These are phyloP conservation scores for Globisporangium iwayamae DNA, from an alignment of 352 stramenopile genomes.

Conservation along the genomic window DNA sequence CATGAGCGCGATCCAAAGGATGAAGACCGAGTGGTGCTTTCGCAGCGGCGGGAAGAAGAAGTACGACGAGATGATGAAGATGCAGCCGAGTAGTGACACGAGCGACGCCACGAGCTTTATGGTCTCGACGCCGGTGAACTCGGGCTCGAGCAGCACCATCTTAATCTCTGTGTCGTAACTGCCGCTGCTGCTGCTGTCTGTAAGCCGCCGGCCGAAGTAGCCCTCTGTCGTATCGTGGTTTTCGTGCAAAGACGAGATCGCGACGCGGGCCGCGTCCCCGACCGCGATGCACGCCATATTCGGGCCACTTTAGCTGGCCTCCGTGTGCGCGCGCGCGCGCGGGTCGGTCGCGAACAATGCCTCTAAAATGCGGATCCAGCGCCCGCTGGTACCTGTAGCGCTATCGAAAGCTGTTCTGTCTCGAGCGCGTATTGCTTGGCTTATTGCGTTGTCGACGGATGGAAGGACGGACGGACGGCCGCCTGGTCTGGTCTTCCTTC, in stretches of 20 bases:
- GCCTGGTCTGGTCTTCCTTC: not conserved
- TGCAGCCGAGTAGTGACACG: constrained; percentile 66
- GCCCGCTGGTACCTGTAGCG: not conserved
- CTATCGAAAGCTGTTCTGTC: not conserved
- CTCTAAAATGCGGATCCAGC: not conserved
- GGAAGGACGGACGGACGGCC: not conserved
- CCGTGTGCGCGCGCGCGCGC: not conserved
- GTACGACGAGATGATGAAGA: constrained; percentile 80
- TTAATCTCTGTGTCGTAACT: not conserved
- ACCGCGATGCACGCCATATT: constrained; percentile 16
- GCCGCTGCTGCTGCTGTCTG: not conserved
- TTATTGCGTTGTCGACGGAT: not conserved
- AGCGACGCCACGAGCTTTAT: constrained; percentile 60
- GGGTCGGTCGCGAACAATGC: not conserved
- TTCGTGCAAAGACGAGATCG: constrained; percentile 16
- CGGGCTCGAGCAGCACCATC: constrained; percentile 30
- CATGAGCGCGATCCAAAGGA: constrained; percentile 82
- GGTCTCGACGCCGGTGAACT: constrained; percentile 54
- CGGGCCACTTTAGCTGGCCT: constrained; percentile 12
- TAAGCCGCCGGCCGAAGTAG: constrained; percentile 27
- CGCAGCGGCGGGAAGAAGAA: constrained; percentile 77
- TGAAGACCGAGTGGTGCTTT: constrained; percentile 71
- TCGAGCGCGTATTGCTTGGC: not conserved
- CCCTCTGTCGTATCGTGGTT: constrained; percentile 25
- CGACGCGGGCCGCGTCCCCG: constrained; percentile 1